These are phyloP conservation scores for Fusarium temperatum DNA, from an alignment of 2,329 filamentous ascomycete species.

Conservation along the genomic window DNA sequence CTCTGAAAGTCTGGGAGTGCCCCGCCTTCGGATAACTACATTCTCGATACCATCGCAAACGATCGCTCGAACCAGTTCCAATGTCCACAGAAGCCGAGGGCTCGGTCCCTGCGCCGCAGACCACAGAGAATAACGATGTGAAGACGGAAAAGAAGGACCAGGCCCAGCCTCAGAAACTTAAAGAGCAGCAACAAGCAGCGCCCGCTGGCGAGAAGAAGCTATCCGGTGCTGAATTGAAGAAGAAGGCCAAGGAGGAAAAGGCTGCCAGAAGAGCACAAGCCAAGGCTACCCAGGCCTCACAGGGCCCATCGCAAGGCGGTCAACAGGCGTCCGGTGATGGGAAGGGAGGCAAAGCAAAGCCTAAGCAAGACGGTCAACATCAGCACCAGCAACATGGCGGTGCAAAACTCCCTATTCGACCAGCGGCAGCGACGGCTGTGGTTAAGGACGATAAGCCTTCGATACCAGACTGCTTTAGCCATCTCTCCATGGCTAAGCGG, in stretches of 20 bases:
- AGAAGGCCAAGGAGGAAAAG: conserved; percentile 90
- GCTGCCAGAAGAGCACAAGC: conserved; percentile 81
- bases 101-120: conserved; percentile 42
- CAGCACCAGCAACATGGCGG: conserved; percentile 43
- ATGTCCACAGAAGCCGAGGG: conserved; percentile 48
- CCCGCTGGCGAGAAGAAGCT: conserved; percentile 63
- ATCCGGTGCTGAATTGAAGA: conserved; percentile 84
- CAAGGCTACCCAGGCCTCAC: conserved; percentile 63
- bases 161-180: conserved; percentile 37
- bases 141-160: conserved; percentile 41
- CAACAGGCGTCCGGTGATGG: conserved; percentile 51
- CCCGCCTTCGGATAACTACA: conserved; percentile 35
- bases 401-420: conserved; percentile 48
- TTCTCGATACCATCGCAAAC: conserved; percentile 17
- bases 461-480: conserved; percentile 79
- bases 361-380: conserved; percentile 55
- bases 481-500: conserved; percentile 75
- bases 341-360: conserved; percentile 59
- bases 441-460: conserved; percentile 67
- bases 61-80: conserved; percentile 3
- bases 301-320: conserved; percentile 49
- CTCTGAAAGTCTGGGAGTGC: conserved; percentile 19
- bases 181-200: conserved; percentile 35
- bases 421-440: conserved; percentile 47
- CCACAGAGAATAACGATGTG: conserved; percentile 39